Base-by-base conservation (phyloP, 73 alveolate species). In the Loxodes magnus region DNA sequence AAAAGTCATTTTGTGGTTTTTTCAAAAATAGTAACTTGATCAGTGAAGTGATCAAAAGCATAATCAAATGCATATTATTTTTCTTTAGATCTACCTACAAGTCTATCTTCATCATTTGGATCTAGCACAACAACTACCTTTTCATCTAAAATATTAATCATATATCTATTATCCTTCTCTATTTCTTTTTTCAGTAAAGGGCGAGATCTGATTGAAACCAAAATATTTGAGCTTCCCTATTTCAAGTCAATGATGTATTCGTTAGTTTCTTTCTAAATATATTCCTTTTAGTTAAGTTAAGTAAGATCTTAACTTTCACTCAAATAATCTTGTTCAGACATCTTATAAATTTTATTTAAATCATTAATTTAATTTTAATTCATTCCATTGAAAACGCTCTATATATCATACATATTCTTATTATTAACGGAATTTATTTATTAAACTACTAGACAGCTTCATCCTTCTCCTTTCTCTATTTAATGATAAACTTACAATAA, bases 1-100 rank as follows among this genome's bases (percentile, higher is more conserved):
- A 90, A 69, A 22, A 93, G 50, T 46, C 78, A 87, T 65, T 74
- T 70, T 1, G 98, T 80, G 27, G 98, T 74, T 48, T 86, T 86
- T 41, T 82, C 84, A 54, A 73, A 93, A 22, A 93, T 90, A 24
- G 73, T 84, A 24, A 51, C 51, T 71, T 93, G 90, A n/a, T 74
- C 49, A 4, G 95, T 42, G 51, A 73, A 77, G 70, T 82, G 55
- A 71, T 87, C 96, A 61, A 93, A 90, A 2, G 94, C 98, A 64
- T 68, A 86, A 63, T 93, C 99, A 64, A 93, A 93, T 12, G 98
- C 96, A 59, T 90, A 93, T 20, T 90, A 66, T 57, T 86, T 90
- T 51, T 93, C 99, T 37, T 88, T 77, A 5, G 86, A 46, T 35
- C 99, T 61, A 69, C 89, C 81, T 66, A 62, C 74, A 2, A 46